A percentile compares a stretch with the other conserved stretches of the same genome.
phyloP scores from a whole-genome alignment of 2,329 filamentous ascomycete genomes.

The Pseudogymnoascus sp. region DNA sequence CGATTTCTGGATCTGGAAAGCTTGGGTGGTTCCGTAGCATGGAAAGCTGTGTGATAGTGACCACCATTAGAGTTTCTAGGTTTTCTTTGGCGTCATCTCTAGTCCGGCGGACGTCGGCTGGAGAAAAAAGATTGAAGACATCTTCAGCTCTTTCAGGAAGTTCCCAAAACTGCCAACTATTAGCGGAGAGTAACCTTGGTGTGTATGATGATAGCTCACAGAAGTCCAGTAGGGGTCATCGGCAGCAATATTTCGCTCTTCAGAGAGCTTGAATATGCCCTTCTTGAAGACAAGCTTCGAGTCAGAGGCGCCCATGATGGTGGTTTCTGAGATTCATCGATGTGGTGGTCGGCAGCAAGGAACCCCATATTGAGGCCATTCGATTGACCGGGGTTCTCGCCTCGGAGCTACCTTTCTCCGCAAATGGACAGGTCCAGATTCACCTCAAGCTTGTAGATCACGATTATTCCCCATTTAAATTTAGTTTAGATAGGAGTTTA shows the following conservation, averaged over 20 bases:
- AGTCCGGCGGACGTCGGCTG: constrained; percentile 79
- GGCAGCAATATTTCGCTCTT: constrained; percentile 77
- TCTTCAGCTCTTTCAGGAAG: constrained; percentile 93
- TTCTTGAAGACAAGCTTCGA: constrained; percentile 99
- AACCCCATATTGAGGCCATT: constrained; percentile 5
- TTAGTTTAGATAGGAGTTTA: not conserved
- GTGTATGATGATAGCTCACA: constrained; percentile 44
- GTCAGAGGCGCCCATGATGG: constrained; percentile 87
- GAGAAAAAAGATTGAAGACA: constrained; percentile 91
- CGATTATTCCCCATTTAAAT: constrained; percentile 5
- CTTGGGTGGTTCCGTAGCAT: constrained; percentile 80
- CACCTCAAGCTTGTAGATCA: constrained; percentile 4
- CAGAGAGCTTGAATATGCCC: constrained; percentile 93
- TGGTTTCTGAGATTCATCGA: constrained; percentile 1
- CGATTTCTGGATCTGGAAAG: constrained; percentile 79
- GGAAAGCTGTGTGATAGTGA: constrained; percentile 74
- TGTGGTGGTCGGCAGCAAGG: not conserved
- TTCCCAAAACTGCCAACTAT: constrained; percentile 73
- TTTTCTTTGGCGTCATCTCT: constrained; percentile 80
- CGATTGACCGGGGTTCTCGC: constrained; percentile 3
- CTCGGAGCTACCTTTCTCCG: constrained; percentile 4
- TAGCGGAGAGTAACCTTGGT: constrained; percentile 6
- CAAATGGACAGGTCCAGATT: constrained; percentile 1
- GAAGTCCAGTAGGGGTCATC: constrained; percentile 91
- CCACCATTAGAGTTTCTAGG: constrained; percentile 79